phyloP scores from a whole-genome alignment of 1,284 basidiomycete genomes.

The Ganoderma meredithae region DNA sequence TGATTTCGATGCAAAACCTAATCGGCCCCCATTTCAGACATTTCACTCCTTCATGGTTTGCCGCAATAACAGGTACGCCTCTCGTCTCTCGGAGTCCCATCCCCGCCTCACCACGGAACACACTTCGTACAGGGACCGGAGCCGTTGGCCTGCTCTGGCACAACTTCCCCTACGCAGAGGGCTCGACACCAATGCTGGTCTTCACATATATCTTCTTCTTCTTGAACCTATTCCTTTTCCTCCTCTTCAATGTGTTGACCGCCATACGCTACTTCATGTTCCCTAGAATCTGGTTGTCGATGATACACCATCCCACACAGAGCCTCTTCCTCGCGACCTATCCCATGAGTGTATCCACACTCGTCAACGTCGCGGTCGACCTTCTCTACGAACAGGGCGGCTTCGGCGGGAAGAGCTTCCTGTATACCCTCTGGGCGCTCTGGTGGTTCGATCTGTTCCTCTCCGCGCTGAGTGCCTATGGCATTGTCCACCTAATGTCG shows the following conservation, averaged over 20 bases:
- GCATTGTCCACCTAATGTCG: conserved; percentile 62
- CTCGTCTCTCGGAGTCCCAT: no score
- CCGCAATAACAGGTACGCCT: conserved; percentile 44
- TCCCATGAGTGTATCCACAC: conserved; percentile 67
- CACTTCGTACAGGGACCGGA: conserved; percentile 47
- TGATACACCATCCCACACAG: conserved; percentile 59
- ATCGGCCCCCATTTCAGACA: conserved; percentile 39
- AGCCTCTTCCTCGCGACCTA: conserved; percentile 67
- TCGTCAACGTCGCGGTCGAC: conserved; percentile 45
- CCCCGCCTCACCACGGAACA: background rate
- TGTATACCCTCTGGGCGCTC: conserved; percentile 59
- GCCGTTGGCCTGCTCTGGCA: conserved; percentile 47
- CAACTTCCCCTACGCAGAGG: conserved; percentile 48
- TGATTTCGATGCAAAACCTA: background rate
- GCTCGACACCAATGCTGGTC: conserved; percentile 39
- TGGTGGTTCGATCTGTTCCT: conserved; percentile 68
- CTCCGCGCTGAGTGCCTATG: conserved; percentile 58
- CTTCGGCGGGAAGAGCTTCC: conserved; percentile 55
- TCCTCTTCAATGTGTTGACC: conserved; percentile 50
- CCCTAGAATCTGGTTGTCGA: conserved; percentile 47
- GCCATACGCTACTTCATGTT: conserved; percentile 57
- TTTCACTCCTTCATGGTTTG: conserved; percentile 57
- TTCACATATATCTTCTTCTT: conserved; percentile 56
- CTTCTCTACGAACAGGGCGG: conserved; percentile 41
- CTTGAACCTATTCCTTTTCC: conserved; percentile 61